Evolutionary conservation across 2,329 filamentous ascomycete genomes (phyloP), one percentile per base, ranked within the genome.

Genomic region (Escovopsis sp.): DNA sequence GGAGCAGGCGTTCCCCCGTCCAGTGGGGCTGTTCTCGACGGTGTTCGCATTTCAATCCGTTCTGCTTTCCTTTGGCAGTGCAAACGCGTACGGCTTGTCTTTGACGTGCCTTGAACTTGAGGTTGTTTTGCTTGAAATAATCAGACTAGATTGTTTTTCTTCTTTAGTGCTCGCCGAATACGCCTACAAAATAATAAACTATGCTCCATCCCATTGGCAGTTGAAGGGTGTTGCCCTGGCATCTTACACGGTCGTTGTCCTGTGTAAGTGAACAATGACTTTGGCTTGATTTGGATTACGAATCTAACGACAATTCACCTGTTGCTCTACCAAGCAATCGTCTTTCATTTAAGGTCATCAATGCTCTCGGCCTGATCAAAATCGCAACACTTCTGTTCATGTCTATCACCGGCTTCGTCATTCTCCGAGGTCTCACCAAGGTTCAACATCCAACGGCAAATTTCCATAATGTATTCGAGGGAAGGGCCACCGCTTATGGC

Each of bases 161-260:
- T 23, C 23, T 7, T 23, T 43, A 68, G 76, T 82, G 0, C 56
- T 82, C 26, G 72, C 79, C 0, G 62, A 71, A 34, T 84, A 84
- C 48, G 55, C 82, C 0, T 84, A 73, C 57, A 66, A 67, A 8
- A 74, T 77, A 36, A 68, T 63, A 1, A 72, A 67, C 0, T 55
- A 62, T 1, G 58, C 56, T 0, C 70, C 74, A 0, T 69, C 69
- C 0, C 60, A 64, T n/a, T 84, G 79, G 80, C 64, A 82, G 51
- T 55, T 73, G 41, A 82, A 82, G 52, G 80, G 78, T 1, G 71
- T 82, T 3, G 80, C 80, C 0, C 60, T 82, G 23, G 77, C 73
- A 1, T 72, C 68, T 0, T 82, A 82, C 50, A 78, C 73, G 0
- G 51, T 77, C 0, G 75, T 77, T 4, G 63, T 71, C 1, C 47